A percentile compares a stretch with the other conserved stretches of the same genome.
phyloP scores from a whole-genome alignment of 2,329 filamentous ascomycete species.

The Botryotinia globosa region DNA sequence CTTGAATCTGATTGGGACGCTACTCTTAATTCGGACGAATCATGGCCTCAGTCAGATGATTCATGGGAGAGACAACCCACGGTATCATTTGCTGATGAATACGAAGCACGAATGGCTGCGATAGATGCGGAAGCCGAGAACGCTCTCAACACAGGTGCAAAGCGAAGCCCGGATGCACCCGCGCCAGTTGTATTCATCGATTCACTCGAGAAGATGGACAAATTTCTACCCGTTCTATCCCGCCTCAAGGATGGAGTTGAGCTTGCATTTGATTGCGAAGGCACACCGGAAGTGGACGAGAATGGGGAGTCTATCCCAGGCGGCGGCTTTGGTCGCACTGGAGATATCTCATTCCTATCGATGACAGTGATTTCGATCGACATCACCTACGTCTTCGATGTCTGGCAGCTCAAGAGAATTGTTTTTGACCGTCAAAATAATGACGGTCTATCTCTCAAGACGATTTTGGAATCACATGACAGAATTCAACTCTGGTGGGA shows the following conservation, averaged over 20 bases:
- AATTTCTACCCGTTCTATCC: neutral
- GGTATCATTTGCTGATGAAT: neutral
- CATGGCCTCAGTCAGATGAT: neutral
- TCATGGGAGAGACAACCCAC: neutral
- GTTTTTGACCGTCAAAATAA: neutral
- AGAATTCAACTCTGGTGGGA: conserved; percentile 12
- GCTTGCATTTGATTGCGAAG: conserved; percentile 3
- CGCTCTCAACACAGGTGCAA: neutral
- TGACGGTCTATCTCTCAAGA: neutral
- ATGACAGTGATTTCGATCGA: conserved; percentile 1
- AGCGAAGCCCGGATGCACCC: neutral
- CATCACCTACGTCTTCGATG: neutral
- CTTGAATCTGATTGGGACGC: neutral
- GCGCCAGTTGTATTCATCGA: neutral
- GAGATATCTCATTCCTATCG: neutral
- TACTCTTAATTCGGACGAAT: too few species aligned
- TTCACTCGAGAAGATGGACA: neutral
- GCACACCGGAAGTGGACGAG: neutral
- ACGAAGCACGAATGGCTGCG: neutral
- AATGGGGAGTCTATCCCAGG: neutral
- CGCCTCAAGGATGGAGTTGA: neutral
- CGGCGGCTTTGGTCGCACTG: neutral
- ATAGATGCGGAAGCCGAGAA: neutral
- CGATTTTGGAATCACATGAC: neutral
- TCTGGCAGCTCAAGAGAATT: neutral